A percentile compares a stretch with the other conserved stretches of the same genome.
Conservation (phyloP, 495 filamentous ascomycete genomes). For the Penicillium daleae region DNA sequence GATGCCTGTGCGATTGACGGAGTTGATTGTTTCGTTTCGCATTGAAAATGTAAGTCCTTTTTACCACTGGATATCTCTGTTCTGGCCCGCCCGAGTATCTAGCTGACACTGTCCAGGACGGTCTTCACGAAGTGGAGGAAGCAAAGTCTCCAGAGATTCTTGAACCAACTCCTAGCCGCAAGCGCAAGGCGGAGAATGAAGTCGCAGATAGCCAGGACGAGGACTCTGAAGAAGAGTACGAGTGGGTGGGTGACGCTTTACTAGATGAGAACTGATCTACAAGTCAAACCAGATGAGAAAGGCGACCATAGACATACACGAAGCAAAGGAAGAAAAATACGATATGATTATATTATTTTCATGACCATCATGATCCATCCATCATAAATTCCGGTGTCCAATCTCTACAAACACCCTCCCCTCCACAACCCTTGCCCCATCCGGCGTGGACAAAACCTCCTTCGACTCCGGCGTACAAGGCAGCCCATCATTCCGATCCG, state of each 20-base stretch:
- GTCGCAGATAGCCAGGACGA: constrained; percentile 57
- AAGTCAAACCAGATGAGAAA: constrained; percentile 11
- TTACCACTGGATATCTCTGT: no score
- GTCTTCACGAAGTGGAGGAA: constrained; percentile 30
- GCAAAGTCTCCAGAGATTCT: constrained; percentile 17
- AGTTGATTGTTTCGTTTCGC: constrained; percentile 43
- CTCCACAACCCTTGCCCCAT: constrained; percentile 17
- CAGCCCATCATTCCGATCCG: constrained; percentile 10
- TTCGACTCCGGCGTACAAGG: constrained; percentile 20
- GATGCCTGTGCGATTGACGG: constrained; percentile 35
- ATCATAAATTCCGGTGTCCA: constrained; percentile 10
- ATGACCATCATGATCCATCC: constrained; percentile 4
- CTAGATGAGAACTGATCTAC: constrained; percentile 6
- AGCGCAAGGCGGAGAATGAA: constrained; percentile 53
- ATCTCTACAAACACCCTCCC: constrained; percentile 22
- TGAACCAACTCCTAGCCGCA: constrained; percentile 32
- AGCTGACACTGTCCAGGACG: constrained; percentile 28
- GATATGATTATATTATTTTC: not conserved
- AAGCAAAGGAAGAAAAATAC: not conserved
- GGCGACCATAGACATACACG: not conserved
- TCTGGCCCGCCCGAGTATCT: no score
- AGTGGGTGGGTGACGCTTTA: constrained; percentile 30
- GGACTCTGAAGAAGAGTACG: constrained; percentile 46
- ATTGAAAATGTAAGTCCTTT: constrained; percentile 42
- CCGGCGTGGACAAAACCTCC: constrained; percentile 22